Evolutionary conservation across 495 filamentous ascomycete genomes (phyloP).

Genomic region (Aspergillus steynii): DNA sequence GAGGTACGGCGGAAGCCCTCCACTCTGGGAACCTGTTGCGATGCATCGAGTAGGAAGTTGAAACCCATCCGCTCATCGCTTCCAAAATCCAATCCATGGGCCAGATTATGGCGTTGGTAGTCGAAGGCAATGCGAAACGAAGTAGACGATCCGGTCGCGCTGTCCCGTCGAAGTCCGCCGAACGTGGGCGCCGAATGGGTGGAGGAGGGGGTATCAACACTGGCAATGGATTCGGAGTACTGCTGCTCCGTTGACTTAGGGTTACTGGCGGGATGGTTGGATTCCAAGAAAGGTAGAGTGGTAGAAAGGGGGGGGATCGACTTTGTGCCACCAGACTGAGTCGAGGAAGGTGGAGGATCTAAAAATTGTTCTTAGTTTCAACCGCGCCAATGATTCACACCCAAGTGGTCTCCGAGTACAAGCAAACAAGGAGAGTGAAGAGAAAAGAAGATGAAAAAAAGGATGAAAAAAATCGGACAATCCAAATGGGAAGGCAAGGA

Average conservation of each 20-base stretch:
- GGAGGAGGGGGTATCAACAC: constrained; percentile 38
- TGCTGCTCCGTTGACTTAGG: constrained; percentile 23
- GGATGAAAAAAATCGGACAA: not conserved
- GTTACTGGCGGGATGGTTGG: constrained; percentile 15
- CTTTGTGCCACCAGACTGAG: constrained; percentile 16
- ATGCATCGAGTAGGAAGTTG: constrained; percentile 63
- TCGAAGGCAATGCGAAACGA: constrained; percentile 41
- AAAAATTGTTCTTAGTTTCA: not conserved
- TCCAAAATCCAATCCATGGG: constrained; percentile 59
- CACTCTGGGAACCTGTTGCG: constrained; percentile 44
- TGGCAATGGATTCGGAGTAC: constrained; percentile 36
- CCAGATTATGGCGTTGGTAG: constrained; percentile 55
- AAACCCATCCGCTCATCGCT: constrained; percentile 62
- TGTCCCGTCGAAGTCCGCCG: constrained; percentile 30
- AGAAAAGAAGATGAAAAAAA: not conserved
- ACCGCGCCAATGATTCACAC: not conserved
- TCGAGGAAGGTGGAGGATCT: constrained; percentile 14
- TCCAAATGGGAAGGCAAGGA: not conserved
- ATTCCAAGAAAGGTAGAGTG: constrained; percentile 29
- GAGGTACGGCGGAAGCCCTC: constrained; percentile 37
- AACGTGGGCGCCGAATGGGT: constrained; percentile 34
- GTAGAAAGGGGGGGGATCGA: constrained; percentile 24
- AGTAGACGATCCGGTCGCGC: constrained; percentile 22
- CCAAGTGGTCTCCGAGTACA: not conserved
- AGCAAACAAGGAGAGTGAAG: not conserved